Conservation (phyloP, 2,329 filamentous ascomycete genomes). For the Colletotrichum coccodes region DNA sequence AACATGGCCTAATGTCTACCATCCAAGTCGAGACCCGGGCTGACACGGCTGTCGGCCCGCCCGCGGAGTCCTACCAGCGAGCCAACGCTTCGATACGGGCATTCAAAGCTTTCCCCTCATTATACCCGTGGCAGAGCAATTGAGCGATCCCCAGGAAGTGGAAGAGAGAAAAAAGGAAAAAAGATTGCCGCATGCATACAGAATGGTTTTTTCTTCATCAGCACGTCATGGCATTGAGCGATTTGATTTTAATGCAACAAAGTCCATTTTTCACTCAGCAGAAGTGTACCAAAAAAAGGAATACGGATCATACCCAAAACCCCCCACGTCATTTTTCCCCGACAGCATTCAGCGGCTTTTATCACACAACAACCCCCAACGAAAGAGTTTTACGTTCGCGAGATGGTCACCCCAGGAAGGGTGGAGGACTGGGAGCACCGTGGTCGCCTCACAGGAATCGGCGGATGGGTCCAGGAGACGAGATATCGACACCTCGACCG, state of each 20-base stretch:
- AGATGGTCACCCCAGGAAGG: conserved; percentile 28
- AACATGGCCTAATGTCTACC: conserved; percentile 37
- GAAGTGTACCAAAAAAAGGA: conserved; percentile 53
- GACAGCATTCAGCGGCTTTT: conserved; percentile 38
- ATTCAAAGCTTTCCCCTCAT: conserved; percentile 22
- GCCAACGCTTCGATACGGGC: conserved; percentile 28
- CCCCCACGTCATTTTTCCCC: conserved; percentile 37
- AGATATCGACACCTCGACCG: conserved; percentile 30
- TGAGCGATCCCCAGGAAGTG: conserved; percentile 24
- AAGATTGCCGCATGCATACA: conserved; percentile 39
- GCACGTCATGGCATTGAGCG: conserved; percentile 60
- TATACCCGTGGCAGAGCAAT: conserved; percentile 18
- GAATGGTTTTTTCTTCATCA: conserved; percentile 47
- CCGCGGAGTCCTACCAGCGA: conserved; percentile 14
- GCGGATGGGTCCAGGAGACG: conserved; percentile 1
- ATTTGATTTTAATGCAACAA: conserved; percentile 45
- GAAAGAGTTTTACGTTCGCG: conserved; percentile 32
- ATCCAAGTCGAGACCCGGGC: conserved; percentile 10
- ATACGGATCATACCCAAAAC: conserved; percentile 49
- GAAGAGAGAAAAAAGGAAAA: conserved; percentile 30
- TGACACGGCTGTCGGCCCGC: neutral
- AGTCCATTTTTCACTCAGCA: conserved; percentile 44
- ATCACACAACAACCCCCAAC: conserved; percentile 36
- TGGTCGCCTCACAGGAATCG: conserved; percentile 1
- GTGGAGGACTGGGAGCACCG: conserved; percentile 13